Conservation (phyloP, 2,329 filamentous ascomycete species). For the Epichloe typhina region DNA sequence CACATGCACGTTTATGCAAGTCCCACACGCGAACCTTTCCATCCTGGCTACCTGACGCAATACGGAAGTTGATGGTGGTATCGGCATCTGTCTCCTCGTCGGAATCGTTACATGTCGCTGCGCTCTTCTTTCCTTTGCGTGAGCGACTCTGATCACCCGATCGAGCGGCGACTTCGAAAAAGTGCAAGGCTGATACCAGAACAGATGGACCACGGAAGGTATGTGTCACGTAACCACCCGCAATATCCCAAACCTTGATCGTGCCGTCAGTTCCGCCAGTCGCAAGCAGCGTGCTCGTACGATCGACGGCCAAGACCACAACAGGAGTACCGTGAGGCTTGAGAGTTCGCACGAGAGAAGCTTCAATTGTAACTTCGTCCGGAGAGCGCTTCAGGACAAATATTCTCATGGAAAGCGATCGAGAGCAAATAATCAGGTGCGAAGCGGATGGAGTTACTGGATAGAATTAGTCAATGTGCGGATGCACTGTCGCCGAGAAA, state of each 20-base stretch:
- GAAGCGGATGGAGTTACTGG: conserved; percentile 76
- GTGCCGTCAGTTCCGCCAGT: conserved; percentile 88
- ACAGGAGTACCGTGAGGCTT: conserved; percentile 89
- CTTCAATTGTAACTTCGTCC: conserved; percentile 43
- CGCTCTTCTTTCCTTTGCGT: conserved; percentile 23
- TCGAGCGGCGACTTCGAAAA: conserved; percentile 67
- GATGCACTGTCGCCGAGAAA: background rate
- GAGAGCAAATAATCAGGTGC: conserved; percentile 81
- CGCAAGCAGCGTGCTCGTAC: conserved; percentile 77
- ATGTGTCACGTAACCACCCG: conserved; percentile 81
- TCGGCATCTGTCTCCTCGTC: conserved; percentile 28
- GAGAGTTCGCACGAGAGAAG: conserved; percentile 61
- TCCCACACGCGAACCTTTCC: conserved; percentile 90
- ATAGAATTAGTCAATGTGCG: conserved; percentile 8
- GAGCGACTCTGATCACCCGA: conserved; percentile 15
- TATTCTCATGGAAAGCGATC: conserved; percentile 91
- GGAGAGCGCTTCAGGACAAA: conserved; percentile 55
- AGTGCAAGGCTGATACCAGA: conserved; percentile 78
- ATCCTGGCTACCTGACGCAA: conserved; percentile 88
- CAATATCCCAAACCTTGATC: conserved; percentile 95
- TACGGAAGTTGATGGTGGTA: conserved; percentile 48
- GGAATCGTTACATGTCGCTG: conserved; percentile 19
- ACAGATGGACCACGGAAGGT: conserved; percentile 90
- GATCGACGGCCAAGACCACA: conserved; percentile 71
- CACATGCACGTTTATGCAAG: conserved; percentile 65